Conservation (phyloP, 2,329 filamentous ascomycete species). For the Teratosphaeria epicoccoides region DNA sequence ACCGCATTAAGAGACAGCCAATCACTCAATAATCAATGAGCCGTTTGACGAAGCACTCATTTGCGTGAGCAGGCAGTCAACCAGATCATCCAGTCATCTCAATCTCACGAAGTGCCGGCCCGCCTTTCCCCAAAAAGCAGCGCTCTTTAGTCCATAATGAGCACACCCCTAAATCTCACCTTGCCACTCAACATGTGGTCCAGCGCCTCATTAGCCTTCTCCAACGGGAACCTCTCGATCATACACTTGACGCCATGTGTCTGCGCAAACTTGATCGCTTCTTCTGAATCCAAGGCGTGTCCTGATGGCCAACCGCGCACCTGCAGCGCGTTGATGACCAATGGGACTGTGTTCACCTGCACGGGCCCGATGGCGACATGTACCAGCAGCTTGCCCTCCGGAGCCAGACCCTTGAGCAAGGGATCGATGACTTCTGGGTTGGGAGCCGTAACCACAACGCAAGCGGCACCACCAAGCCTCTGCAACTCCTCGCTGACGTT, state of each 20-base stretch:
- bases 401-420: slow-evolving; percentile 44
- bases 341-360: slow-evolving; percentile 31
- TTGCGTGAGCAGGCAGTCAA: too few species aligned
- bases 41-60: too few species aligned
- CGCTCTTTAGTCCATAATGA: slow-evolving; percentile 32
- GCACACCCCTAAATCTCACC: slow-evolving; percentile 42
- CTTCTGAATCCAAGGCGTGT: slow-evolving; percentile 42
- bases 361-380: slow-evolving; percentile 42
- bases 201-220: slow-evolving; percentile 40
- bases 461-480: slow-evolving; percentile 50
- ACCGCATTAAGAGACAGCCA: too few species aligned
- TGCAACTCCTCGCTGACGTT: slow-evolving; percentile 41
- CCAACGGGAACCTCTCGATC: slow-evolving; percentile 44
- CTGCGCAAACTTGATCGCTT: slow-evolving; percentile 42
- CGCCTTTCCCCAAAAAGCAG: not conserved
- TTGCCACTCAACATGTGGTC: slow-evolving; percentile 41
- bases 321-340: slow-evolving; percentile 38
- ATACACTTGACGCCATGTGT: slow-evolving; percentile 40
- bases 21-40: too few species aligned
- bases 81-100: too few species aligned
- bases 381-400: slow-evolving; percentile 49
- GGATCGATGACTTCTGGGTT: slow-evolving; percentile 45
- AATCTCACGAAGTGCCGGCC: too few species aligned
- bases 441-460: slow-evolving; percentile 55
- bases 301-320: slow-evolving; percentile 45